A percentile compares a stretch with the other conserved stretches of the same genome.
phyloP scores from a whole-genome alignment of 805 yeast species.

The Starmerella roubikii region DNA sequence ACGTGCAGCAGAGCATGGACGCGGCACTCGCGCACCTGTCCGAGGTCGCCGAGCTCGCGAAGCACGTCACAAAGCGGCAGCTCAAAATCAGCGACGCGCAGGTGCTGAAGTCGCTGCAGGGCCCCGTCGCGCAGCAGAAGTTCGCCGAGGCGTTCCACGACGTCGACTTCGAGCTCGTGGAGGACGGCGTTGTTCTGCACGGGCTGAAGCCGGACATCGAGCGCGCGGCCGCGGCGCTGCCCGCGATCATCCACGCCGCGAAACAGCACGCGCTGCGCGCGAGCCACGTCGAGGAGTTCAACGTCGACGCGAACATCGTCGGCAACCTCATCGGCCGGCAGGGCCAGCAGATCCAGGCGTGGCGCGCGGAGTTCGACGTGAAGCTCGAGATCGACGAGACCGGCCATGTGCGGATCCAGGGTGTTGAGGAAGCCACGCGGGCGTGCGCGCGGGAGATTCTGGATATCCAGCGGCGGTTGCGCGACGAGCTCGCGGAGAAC shows the following conservation, averaged over 20 bases:
- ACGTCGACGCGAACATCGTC: constrained; percentile 53
- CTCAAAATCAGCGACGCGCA: constrained; percentile 47
- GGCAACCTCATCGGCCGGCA: constrained; percentile 81
- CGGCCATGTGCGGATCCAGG: constrained; percentile 49
- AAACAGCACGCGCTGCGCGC: constrained; percentile 36
- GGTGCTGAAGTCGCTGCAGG: constrained; percentile 41
- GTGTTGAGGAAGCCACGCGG: constrained; percentile 64
- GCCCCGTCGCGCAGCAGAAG: constrained; percentile 14
- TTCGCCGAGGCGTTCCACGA: constrained; percentile 1
- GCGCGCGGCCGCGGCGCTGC: constrained; percentile 39
- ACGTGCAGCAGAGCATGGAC: constrained; percentile 41
- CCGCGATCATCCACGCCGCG: constrained; percentile 41
- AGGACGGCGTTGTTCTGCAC: constrained; percentile 40
- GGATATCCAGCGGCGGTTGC: constrained; percentile 56
- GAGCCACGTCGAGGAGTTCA: constrained; percentile 34
- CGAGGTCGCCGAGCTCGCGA: constrained; percentile 44
- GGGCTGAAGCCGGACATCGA: constrained; percentile 57
- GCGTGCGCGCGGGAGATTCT: constrained; percentile 50
- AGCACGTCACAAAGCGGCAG: constrained; percentile 37
- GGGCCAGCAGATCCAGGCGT: constrained; percentile 57
- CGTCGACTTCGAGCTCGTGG: constrained; percentile 25
- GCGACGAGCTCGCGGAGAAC: constrained; percentile 60
- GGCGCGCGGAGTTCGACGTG: constrained; percentile 63
- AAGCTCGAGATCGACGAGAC: constrained; percentile 57
- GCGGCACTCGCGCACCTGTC: constrained; percentile 43